Conservation (phyloP, 306 rosid genomes). For the Heteromeles arbutifolia region DNA sequence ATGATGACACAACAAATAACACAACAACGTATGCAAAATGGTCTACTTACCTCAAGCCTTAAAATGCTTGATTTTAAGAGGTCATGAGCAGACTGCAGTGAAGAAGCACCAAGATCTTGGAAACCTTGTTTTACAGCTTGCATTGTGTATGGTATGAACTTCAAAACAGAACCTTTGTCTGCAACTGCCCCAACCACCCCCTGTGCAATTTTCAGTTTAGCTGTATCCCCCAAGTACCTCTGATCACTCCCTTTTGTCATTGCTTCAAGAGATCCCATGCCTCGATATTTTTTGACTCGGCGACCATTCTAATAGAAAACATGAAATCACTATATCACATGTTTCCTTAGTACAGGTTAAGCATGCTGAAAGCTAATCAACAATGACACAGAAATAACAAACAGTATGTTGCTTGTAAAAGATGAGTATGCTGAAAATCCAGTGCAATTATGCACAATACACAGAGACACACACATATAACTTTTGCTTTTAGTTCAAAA, state of each 20-base stretch:
- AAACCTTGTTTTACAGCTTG: too few species aligned
- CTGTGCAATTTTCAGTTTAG: conserved; percentile 88
- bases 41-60: too few species aligned
- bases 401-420: not conserved
- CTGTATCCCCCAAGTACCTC: conserved; percentile 80
- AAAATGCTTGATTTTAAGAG: too few species aligned
- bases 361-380: not conserved
- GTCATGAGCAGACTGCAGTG: too few species aligned
- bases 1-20: not conserved
- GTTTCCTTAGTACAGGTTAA: not conserved
- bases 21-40: conserved; percentile 4
- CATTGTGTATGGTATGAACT: too few species aligned
- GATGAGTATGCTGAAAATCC: not conserved
- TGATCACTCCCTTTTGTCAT: conserved; percentile 95
- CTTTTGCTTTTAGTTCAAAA: too few species aligned
- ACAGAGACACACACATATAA: too few species aligned
- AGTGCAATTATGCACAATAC: not conserved
- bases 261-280: conserved; percentile 99
- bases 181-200: conserved; percentile 98
- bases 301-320: conserved; percentile 57
- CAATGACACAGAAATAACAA: not conserved
- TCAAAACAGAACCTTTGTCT: conserved; percentile 75
- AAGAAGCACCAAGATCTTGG: too few species aligned
- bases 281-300: conserved; percentile 75
- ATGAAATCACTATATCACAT: not conserved